Evolutionary conservation across 129 eudicot genomes (phyloP).

Genomic region (Tanacetum coccineum): DNA sequence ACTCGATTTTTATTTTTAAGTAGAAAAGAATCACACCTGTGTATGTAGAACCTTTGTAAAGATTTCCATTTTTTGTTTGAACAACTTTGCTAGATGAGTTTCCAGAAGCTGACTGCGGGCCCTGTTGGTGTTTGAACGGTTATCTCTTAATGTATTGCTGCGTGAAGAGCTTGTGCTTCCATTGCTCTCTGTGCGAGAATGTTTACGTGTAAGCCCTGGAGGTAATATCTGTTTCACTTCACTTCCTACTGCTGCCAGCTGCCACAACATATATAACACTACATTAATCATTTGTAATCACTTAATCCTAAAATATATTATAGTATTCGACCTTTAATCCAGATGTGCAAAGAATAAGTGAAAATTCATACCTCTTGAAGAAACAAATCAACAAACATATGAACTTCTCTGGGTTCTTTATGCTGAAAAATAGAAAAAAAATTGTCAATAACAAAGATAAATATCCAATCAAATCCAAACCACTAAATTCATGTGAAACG

Average conservation of each 20-base stretch:
- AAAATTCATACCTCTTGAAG: conserved; percentile 72
- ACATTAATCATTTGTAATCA: not conserved
- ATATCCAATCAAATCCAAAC: conserved; percentile 4
- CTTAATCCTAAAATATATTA: not conserved
- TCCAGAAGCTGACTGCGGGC: conserved; percentile 97
- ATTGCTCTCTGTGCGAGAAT: conserved; percentile 85
- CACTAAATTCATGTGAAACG: conserved; percentile 2
- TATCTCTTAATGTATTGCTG: conserved; percentile 79
- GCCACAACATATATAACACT: conserved; percentile 20
- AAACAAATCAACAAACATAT: conserved; percentile 94
- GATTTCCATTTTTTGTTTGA: conserved; percentile 93
- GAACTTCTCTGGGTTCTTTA: conserved; percentile 99
- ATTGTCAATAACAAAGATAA: conserved; percentile 11
- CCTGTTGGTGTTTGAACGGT: conserved; percentile 73
- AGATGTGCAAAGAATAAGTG: conserved; percentile 11
- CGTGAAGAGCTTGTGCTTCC: conserved; percentile 96
- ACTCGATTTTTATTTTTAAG: not conserved
- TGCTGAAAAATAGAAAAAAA: conserved; percentile 42
- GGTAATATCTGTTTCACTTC: conserved; percentile 86
- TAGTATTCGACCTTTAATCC: not conserved
- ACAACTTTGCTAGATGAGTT: conserved; percentile 89
- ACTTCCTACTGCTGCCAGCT: conserved; percentile 57
- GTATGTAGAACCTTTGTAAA: conserved; percentile 89
- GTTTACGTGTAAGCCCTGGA: conserved; percentile 64
- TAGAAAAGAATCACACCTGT: conserved; percentile 44